Evolutionary conservation across 495 filamentous ascomycete genomes (phyloP).

Genomic region (Achaetomiella virescens): DNA sequence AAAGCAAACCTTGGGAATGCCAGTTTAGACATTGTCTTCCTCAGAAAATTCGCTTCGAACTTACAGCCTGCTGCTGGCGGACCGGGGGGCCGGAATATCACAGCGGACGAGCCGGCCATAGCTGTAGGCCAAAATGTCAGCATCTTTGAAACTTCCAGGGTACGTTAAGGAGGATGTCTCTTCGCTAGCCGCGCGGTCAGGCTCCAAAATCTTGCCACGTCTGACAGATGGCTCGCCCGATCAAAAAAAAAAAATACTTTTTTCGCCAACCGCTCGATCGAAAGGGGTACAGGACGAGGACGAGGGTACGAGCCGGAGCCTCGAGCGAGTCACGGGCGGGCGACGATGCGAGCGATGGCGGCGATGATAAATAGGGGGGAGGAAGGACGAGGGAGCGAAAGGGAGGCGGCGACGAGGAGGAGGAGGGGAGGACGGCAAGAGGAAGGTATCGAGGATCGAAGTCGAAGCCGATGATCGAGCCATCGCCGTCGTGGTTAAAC

Average conservation of each 20-base stretch:
- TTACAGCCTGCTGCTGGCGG: constrained; percentile 88
- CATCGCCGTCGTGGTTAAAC: constrained; percentile 36
- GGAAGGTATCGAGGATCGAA: constrained; percentile 31
- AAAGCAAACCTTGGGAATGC: constrained; percentile 77
- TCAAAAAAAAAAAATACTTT: constrained; percentile 22
- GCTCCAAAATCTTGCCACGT: constrained; percentile 27
- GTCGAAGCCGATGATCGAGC: constrained; percentile 42
- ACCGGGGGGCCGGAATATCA: constrained; percentile 94
- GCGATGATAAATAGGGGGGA: constrained; percentile 25
- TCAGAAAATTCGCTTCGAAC: constrained; percentile 34
- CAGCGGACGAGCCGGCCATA: constrained; percentile 98
- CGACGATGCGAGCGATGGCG: constrained; percentile 25
- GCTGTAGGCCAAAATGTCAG: constrained; percentile 50
- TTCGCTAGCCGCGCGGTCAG: constrained; percentile 24
- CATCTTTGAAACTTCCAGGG: constrained; percentile 23
- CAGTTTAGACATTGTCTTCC: neutral
- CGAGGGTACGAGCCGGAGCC: constrained; percentile 26
- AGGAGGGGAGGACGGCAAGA: constrained; percentile 30
- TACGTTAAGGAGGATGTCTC: constrained; percentile 11
- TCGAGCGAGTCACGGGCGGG: constrained; percentile 22
- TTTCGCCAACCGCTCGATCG: constrained; percentile 55
- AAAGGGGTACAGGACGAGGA: constrained; percentile 33
- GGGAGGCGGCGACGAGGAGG: constrained; percentile 39
- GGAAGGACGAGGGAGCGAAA: constrained; percentile 12
- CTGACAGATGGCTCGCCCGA: constrained; percentile 34